Base-by-base conservation (phyloP, 495 filamentous ascomycete genomes). In the Hypoxylon trugodes region DNA sequence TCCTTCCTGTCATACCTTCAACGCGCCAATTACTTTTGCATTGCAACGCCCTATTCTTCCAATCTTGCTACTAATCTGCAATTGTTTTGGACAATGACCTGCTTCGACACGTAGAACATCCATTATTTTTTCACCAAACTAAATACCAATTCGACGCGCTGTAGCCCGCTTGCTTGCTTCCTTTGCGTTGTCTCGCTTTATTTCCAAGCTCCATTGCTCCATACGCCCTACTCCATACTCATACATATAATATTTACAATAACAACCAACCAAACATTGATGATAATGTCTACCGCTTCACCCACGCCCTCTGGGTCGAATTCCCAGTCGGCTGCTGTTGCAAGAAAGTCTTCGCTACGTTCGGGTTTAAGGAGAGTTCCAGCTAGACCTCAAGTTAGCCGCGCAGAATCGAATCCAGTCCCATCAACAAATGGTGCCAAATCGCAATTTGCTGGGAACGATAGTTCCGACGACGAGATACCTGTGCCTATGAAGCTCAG, bases 381-480 rank as follows among this genome's bases (percentile, higher is more conserved):
- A 15, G 71, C 75, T 6, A 70, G 74, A 51, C 53, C 73, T 2
- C 71, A 70, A 43, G 47, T 76, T 26, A 59, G 59, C 24, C 72
- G 77, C 41, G 67, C 67, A 66, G 77, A 78, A 55, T 75, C 75
- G 13, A 76, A 77, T 49, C 74, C 76, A 8, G 59, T 57, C 7
- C 47, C 58, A 0, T 37, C 71, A 8, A 26, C 64, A 24, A 49
- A 65, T 22, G 53, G 68, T 24, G 64, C 69, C 30, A 68, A 64
- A 24, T 51, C 74, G 25, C 70, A 73, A 22, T 68, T 70, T 62
- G 69, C 70, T 3, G 59, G 66, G 26, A 69, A 76, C 47, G 90
- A 93, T 67, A 92, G 89, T 76, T 92, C 90, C 13, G 90, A 93
- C 67, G 89, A 92, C 55, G 87, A 89, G 61, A 79, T 83, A 6